These are phyloP conservation scores for Neospora caninum DNA, from an alignment of 169 alveolate genomes.

Conservation along the genomic window DNA sequence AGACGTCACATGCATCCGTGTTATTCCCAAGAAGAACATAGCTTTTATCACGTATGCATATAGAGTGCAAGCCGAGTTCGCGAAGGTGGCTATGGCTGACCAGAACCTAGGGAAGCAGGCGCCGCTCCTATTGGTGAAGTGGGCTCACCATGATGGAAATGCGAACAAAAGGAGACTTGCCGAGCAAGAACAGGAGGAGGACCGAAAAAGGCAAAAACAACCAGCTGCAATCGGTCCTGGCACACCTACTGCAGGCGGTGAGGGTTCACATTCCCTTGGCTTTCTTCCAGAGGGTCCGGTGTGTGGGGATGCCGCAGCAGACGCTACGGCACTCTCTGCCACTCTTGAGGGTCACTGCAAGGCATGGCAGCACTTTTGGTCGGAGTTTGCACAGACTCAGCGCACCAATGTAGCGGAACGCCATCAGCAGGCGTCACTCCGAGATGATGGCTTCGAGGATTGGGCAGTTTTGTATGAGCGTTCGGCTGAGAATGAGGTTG, in stretches of 20 bases:
- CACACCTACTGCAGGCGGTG: background rate
- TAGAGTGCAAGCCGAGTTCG: conserved; percentile 96
- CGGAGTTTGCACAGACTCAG: background rate
- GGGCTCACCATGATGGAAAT: conserved; percentile 92
- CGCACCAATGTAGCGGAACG: background rate
- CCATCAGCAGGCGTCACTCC: background rate
- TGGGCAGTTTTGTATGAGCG: background rate
- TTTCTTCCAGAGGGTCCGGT: background rate
- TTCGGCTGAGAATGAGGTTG: background rate
- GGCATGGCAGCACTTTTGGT: conserved; percentile 47
- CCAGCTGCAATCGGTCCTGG: background rate
- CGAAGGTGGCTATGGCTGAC: conserved; percentile 98
- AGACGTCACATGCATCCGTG: conserved; percentile 91
- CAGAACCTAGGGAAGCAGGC: conserved; percentile 91
- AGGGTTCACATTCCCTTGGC: background rate
- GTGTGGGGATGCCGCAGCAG: background rate
- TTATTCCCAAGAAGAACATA: conserved; percentile 91
- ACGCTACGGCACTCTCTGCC: background rate
- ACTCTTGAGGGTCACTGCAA: conserved; percentile 44
- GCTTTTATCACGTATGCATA: conserved; percentile 95
- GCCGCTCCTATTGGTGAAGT: conserved; percentile 92
- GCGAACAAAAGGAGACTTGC: background rate
- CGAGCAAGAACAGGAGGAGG: conserved; percentile 28
- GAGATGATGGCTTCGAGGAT: background rate
- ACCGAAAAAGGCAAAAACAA: background rate